Percentiles rank a stretch among this genome's conserved stretches.
Evolutionary conservation across 805 yeast genomes (phyloP).

Genomic region (Schwanniomyces sp.): DNA sequence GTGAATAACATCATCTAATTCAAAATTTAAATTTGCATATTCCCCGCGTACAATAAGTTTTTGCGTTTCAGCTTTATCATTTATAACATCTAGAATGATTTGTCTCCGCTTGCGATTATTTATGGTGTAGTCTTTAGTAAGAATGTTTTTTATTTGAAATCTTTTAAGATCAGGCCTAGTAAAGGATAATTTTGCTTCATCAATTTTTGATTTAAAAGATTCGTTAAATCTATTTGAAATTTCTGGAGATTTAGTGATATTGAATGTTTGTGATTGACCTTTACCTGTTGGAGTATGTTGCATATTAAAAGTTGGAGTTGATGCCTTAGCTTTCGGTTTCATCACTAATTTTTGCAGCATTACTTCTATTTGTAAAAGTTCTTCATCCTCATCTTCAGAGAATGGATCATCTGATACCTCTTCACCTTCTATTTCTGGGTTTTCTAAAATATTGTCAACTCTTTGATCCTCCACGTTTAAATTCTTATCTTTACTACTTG

Average conservation of each 20-base stretch:
- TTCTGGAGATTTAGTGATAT: not conserved
- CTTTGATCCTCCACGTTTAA: not conserved
- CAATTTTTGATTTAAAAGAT: slow-evolving; percentile 1
- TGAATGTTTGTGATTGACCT: not conserved
- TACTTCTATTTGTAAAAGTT: not conserved
- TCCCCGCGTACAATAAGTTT: slow-evolving; percentile 61
- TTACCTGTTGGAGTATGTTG: not conserved
- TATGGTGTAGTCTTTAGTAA: slow-evolving; percentile 27
- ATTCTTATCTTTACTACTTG: not conserved
- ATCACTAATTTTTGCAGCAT: not conserved
- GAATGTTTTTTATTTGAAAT: slow-evolving; percentile 41
- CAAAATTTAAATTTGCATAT: slow-evolving; percentile 52
- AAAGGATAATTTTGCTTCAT: slow-evolving; percentile 42
- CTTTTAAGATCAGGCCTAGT: slow-evolving; percentile 47
- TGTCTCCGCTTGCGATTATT: slow-evolving; percentile 40
- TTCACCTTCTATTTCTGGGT: not conserved
- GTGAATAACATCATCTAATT: slow-evolving; percentile 59
- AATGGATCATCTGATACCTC: slow-evolving; percentile 15
- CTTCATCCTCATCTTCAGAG: slow-evolving; percentile 16
- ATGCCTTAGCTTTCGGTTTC: not conserved
- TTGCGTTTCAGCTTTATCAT: slow-evolving; percentile 25
- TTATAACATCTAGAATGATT: slow-evolving; percentile 52
- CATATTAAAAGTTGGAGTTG: not conserved
- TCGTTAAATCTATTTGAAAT: not conserved
- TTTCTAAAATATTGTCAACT: not conserved